Base-by-base conservation (phyloP, 345 rosid genomes). In the Bruguiera parviflora region DNA sequence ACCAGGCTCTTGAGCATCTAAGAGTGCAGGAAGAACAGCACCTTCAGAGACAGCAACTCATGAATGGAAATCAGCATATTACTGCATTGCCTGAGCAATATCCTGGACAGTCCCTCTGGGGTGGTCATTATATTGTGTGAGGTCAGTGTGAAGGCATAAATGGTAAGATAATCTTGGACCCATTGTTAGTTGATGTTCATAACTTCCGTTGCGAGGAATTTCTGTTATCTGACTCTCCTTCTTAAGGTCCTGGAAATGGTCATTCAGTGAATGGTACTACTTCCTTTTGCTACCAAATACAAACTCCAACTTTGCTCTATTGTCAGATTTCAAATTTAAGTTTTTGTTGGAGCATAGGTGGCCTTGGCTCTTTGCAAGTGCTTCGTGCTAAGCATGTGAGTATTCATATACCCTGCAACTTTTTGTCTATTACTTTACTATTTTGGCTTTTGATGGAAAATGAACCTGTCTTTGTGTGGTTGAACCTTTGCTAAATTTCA, bases 81-180 rank as follows among this genome's bases (percentile, higher is more conserved):
- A 68, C 84, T 63, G 79, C 90, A 66, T 76, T 81, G 79, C 88
- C 91, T n/a, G 90, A 83, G 79, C 96, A 88, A 71, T 83, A 84
- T 82, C 92, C 82, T 73, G 99, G 96, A 79, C 93, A 87, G 63
- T 80, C 96, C 59, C 72, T 81, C 66, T 85, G 97, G 97, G 70
- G 84, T 16, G 80, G 87, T 76, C 96, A 85, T 67, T 84, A 79
- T 75, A 79, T 87, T 76, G 98, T 92, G 98, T 95, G 99, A 95
- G 77, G 70, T 79, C 74, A 70, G 75, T 75, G 69, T 82, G 80
- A 65, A 63, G 77, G 71, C 72, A 78, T 82, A 76, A 78, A 73
- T 76, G 88, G 89, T 87, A 83, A 71, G 83, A 25, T 71, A n/a
- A 51, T 67, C 59, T 46, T n/a, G 28, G 43, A 61, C 65, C 53